Base-by-base conservation (phyloP, 2,329 filamentous ascomycete genomes). In the Hypoxylon sp. region DNA sequence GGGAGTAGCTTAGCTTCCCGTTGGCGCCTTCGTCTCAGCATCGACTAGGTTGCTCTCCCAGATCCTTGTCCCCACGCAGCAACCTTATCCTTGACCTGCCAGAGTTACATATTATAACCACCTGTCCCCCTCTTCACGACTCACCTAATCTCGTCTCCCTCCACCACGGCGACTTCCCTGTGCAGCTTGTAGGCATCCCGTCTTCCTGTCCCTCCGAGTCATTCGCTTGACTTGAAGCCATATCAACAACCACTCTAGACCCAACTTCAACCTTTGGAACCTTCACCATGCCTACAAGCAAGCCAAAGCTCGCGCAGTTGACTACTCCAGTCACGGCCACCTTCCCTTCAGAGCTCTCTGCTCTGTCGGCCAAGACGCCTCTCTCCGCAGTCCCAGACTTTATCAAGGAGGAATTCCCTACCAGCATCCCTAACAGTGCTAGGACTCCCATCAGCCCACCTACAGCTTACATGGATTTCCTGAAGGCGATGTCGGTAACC, bases 401-500 rank as follows among this genome's bases (percentile, higher is more conserved):
- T 74, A 88, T 94, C 84, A 95, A 94, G 80, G 82, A 83, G 60
- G 87, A 92, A 73, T 78, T 74, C 56, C 72, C 75, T 85, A 91
- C 62, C 87, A 90, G 65, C 81, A 78, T 74, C 56, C 72, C 75
- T 85, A 91, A 63, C 87, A 90, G 65, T 81, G 81, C 89, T 64
- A 91, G 90, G 82, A 98, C 94, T 3, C 94, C 94, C 53, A 97
- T 98, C 79, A 97, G 92, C 56, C 95, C 95, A 57, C 95, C 95
- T 2, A 85, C 88, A 21, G 94, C 95, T 64, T 98, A 98, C 79
- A 91, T 93, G 73, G 94, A 98, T 77, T 98, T 98, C 78, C 89
- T 98, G 70, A 95, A 94, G 82, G 90, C 91, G 67, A 89, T 97
- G 81, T 91, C 91, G 17, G 85, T 94, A 65, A 88, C 90, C 77